Conservation (phyloP, 2,329 filamentous ascomycete species). For the Lasiodiplodia citricola region DNA sequence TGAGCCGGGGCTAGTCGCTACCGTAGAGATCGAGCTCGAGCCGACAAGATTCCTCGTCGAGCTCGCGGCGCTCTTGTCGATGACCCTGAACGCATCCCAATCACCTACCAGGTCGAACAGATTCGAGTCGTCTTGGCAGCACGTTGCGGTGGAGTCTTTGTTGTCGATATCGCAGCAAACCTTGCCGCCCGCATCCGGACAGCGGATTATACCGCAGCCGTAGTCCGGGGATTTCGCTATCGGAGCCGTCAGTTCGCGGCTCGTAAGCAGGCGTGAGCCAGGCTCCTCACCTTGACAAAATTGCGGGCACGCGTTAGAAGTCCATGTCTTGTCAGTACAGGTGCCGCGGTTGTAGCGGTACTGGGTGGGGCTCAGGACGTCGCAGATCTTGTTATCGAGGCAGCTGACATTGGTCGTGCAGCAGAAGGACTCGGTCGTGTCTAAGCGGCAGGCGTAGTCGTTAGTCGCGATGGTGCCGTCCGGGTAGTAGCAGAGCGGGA, state of each 20-base stretch:
- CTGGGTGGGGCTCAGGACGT: background rate
- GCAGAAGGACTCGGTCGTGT: slow-evolving; percentile 17
- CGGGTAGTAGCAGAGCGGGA: slow-evolving; percentile 23
- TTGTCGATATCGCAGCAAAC: slow-evolving; percentile 23
- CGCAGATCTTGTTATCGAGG: slow-evolving; percentile 24
- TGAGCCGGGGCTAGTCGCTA: background rate
- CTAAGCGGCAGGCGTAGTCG: slow-evolving; percentile 23
- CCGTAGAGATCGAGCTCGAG: background rate
- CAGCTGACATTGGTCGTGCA: slow-evolving; percentile 19
- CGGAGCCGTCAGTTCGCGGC: background rate
- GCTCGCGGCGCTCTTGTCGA: background rate
- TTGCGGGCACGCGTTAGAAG: slow-evolving; percentile 13
- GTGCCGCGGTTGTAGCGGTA: slow-evolving; percentile 22
- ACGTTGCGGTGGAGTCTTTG: slow-evolving; percentile 8
- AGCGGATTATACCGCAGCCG: slow-evolving; percentile 6
- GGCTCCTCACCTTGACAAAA: slow-evolving; percentile 13
- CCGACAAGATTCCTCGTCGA: background rate
- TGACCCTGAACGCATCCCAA: slow-evolving; percentile 14
- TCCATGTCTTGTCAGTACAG: slow-evolving; percentile 24
- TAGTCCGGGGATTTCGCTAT: slow-evolving; percentile 7
- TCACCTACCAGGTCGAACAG: background rate
- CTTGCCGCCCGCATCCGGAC: background rate
- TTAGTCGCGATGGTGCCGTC: slow-evolving; percentile 17
- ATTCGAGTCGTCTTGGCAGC: slow-evolving; percentile 10
- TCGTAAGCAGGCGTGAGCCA: background rate